Evolutionary conservation across 371 early-diverging fungal genomes (phyloP), one percentile per base, ranked within the genome.

Genomic region (Polyrhizophydium stewartii): DNA sequence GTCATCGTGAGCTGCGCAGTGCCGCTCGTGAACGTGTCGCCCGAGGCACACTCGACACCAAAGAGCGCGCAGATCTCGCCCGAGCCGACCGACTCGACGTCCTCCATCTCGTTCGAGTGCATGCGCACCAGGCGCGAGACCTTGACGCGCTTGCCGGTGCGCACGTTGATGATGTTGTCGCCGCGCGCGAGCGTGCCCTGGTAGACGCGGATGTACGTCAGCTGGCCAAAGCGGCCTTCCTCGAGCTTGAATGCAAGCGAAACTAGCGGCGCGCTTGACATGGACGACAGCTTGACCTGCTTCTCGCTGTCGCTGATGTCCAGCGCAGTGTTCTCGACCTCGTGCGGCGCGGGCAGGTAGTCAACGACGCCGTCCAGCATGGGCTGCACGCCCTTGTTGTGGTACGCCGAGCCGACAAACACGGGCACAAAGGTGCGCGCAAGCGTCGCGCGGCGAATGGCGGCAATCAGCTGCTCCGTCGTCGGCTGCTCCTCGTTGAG

Each of bases 61-160:
- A 98, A 97, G 75, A 97, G 79, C 25, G 98, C 98, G 74, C 96
- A 93, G 60, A 98, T 97, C 79, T 98, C 98, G 67, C 98, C 98
- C 56, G 94, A 90, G 59, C 90, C 92, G 30, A 96, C 87, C 68
- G 84, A 79, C 62, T 95, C 91, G 0, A 98, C 94, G 75, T 98
- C 98, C 78, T 98, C 97, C 92, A 97, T 93, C 74, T 95, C 94
- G 70, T 94, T 89, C 58, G 95, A 90, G 77, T 98, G 98, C 98
- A 98, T 98, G 67, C 98, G 92, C 40, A 94, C 97, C 55, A 98
- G 82, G 43, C 96, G 85, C 52, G 97, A 89, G 5, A 98, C 91
- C 84, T 96, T 98, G 74, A 94, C 88, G 76, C 85, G 88, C 79
- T 96, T 96, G 55, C 93, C 94, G 37, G 92, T 94, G 76, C 89